Evolutionary conservation across 768 basidiomycete genomes (phyloP).

Genomic region (Suillus plorans): DNA sequence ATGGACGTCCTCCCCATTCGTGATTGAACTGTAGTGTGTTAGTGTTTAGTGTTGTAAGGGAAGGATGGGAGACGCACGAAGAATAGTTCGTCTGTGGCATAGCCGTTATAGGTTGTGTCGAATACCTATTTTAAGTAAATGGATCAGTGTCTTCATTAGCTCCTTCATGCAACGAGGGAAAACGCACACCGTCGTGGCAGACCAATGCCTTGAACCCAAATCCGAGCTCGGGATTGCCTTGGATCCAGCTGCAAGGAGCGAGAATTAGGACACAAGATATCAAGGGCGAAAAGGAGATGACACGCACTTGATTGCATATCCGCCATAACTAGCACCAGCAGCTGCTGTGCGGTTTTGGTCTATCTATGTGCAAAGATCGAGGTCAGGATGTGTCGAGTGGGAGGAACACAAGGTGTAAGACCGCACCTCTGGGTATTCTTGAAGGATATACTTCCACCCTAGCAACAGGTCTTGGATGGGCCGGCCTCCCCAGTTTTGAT

Average conservation of each 20-base stretch:
- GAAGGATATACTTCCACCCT: conserved; percentile 71
- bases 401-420: not conserved
- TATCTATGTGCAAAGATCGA: conserved; percentile 42
- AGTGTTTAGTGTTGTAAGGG: not conserved
- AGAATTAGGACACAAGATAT: conserved; percentile 8
- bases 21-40: conserved; percentile 67
- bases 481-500: conserved; percentile 83
- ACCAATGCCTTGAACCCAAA: conserved; percentile 92
- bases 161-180: not conserved
- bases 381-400: not conserved
- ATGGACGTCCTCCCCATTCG: conserved; percentile 83
- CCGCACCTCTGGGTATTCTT: conserved; percentile 66
- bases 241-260: conserved; percentile 72
- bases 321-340: conserved; percentile 84
- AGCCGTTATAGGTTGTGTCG: conserved; percentile 77
- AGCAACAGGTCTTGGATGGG: conserved; percentile 76
- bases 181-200: conserved; percentile 84
- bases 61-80: conserved; percentile 54
- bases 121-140: conserved; percentile 50
- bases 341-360: conserved; percentile 69
- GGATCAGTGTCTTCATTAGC: not conserved
- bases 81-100: conserved; percentile 88
- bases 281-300: not conserved
- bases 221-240: conserved; percentile 86
- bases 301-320: conserved; percentile 82